Evolutionary conservation across 2,329 filamentous ascomycete genomes (phyloP).

Genomic region (Exophiala spinifera): DNA sequence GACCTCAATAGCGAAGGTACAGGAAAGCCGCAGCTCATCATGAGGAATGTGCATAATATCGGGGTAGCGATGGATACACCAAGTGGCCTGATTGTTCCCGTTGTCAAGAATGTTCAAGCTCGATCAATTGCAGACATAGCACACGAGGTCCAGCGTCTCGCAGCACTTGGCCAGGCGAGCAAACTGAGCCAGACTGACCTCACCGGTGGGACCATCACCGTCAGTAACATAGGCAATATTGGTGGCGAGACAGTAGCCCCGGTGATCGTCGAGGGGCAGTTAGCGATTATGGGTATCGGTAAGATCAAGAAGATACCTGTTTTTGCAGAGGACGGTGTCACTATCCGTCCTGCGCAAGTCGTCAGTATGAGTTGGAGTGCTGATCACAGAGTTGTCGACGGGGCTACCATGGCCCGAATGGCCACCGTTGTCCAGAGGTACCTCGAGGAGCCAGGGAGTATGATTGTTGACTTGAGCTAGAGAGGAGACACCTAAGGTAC

Average conservation of each 20-base stretch:
- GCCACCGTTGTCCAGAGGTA: conserved; percentile 74
- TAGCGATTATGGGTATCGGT: conserved; percentile 87
- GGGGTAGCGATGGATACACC: conserved; percentile 95
- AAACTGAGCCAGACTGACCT: conserved; percentile 74
- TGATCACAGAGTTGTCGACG: conserved; percentile 90
- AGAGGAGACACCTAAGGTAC: not conserved
- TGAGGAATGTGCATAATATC: conserved; percentile 87
- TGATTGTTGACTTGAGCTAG: conserved; percentile 77
- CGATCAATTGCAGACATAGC: conserved; percentile 77
- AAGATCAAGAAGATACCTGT: conserved; percentile 76
- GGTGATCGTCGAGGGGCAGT: conserved; percentile 84
- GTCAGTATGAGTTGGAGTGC: conserved; percentile 95
- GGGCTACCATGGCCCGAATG: conserved; percentile 88
- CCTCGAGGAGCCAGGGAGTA: conserved; percentile 80
- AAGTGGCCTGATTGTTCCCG: conserved; percentile 81
- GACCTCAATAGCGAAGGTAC: conserved; percentile 55
- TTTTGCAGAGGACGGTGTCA: conserved; percentile 57
- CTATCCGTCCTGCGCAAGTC: conserved; percentile 71
- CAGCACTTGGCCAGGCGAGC: conserved; percentile 68
- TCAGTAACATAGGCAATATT: conserved; percentile 94
- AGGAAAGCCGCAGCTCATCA: conserved; percentile 69
- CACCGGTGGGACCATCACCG: conserved; percentile 83
- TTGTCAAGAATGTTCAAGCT: conserved; percentile 77
- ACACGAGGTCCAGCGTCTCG: conserved; percentile 69
- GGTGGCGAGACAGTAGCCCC: conserved; percentile 89